These are phyloP conservation scores for Falciphora oryzae DNA, from an alignment of 2,329 filamentous ascomycete species.

Conservation along the genomic window DNA sequence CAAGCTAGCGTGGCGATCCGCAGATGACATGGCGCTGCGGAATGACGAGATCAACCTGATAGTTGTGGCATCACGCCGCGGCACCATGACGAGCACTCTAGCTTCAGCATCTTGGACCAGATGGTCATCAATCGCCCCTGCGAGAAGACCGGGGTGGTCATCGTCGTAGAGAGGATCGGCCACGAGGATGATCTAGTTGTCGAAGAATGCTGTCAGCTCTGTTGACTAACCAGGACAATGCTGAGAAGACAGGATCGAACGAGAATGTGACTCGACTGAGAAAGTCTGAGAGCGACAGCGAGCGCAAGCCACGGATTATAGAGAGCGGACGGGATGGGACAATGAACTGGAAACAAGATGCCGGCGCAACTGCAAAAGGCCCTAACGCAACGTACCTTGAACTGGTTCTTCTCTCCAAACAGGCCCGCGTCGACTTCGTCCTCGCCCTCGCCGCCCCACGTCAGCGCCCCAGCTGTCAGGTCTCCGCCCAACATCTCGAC, in stretches of 20 bases:
- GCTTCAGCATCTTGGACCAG: constrained; percentile 51
- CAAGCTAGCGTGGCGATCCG: constrained; percentile 38
- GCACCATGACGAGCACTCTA: constrained; percentile 73
- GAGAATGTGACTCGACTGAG: background rate
- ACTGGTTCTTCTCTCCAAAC: constrained; percentile 42
- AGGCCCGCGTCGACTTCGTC: constrained; percentile 37
- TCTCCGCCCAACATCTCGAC: constrained; percentile 50
- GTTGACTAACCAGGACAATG: background rate
- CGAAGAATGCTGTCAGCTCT: background rate
- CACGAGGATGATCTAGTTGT: constrained; percentile 62
- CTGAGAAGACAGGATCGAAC: background rate
- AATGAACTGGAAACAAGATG: background rate
- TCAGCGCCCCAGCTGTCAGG: constrained; percentile 60
- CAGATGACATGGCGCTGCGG: constrained; percentile 47
- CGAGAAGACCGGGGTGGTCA: constrained; percentile 70
- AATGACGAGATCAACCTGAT: constrained; percentile 57
- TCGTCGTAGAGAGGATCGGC: constrained; percentile 87
- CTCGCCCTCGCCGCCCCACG: constrained; percentile 57
- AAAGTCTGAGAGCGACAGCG: background rate
- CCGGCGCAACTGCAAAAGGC: background rate
- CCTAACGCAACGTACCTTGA: constrained; percentile 34
- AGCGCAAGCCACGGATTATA: background rate
- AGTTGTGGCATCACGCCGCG: constrained; percentile 65
- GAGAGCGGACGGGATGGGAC: background rate
- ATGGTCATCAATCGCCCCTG: constrained; percentile 63